These are phyloP conservation scores for Parathielavia appendiculata DNA, from an alignment of 495 filamentous ascomycete genomes.

Conservation along the genomic window DNA sequence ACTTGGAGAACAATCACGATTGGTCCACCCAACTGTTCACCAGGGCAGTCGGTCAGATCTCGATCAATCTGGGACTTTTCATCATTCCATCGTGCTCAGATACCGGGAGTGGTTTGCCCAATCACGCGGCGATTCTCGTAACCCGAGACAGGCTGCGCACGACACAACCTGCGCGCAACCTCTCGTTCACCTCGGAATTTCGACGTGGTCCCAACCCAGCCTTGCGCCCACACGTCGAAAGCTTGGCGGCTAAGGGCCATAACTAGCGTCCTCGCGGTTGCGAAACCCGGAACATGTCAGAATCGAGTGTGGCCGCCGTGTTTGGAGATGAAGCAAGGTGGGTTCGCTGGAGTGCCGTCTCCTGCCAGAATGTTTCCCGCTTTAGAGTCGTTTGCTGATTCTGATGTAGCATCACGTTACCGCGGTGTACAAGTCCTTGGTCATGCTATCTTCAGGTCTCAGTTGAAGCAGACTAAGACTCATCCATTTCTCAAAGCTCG, in stretches of 20 bases:
- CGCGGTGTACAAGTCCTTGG: neutral
- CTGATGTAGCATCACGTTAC: neutral
- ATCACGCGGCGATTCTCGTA: slow-evolving; percentile 1
- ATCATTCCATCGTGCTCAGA: neutral
- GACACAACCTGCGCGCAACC: neutral
- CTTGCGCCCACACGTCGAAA: neutral
- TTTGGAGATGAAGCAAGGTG: neutral
- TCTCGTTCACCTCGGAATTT: neutral
- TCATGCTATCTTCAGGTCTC: neutral
- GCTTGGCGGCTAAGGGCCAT: neutral
- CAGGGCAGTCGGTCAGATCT: neutral
- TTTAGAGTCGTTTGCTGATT: neutral
- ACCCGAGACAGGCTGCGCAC: neutral
- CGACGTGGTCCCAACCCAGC: slow-evolving; percentile 7
- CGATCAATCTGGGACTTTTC: neutral
- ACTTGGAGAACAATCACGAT: neutral
- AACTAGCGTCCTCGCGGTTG: neutral
- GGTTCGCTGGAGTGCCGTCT: neutral
- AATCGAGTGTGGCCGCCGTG: neutral
- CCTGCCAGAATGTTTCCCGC: neutral
- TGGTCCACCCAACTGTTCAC: neutral
- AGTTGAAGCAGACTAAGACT: neutral
- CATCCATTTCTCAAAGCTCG: neutral
- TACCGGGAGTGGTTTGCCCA: neutral
- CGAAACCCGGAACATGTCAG: neutral